Conservation (phyloP, 2,329 filamentous ascomycete genomes). For the Parasarocladium wereldwijsianum region DNA sequence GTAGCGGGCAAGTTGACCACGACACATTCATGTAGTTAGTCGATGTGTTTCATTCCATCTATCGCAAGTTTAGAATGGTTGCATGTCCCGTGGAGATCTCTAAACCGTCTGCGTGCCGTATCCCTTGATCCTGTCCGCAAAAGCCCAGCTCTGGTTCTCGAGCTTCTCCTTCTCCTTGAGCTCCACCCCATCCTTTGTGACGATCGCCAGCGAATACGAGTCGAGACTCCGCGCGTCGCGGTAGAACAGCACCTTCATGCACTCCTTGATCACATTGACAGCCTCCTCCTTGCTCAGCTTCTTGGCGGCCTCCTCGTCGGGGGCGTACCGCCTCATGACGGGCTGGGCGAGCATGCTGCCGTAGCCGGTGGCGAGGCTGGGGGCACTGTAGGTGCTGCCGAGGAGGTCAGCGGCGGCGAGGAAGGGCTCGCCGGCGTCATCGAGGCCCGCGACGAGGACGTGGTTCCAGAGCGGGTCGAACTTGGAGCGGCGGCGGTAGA, state of each 20-base stretch:
- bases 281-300: constrained; percentile 65
- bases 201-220: constrained; percentile 77
- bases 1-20: too few species aligned
- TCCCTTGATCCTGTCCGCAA: constrained; percentile 86
- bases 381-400: constrained; percentile 79
- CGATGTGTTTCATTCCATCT: too few species aligned
- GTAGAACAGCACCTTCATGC: constrained; percentile 98
- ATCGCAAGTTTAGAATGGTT: too few species aligned
- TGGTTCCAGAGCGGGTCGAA: constrained; percentile 98
- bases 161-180: constrained; percentile 74
- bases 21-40: too few species aligned
- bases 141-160: constrained; percentile 94
- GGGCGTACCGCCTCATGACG: constrained; percentile 69
- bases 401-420: constrained; percentile 83
- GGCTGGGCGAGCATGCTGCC: constrained; percentile 87
- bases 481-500: constrained; percentile 88
- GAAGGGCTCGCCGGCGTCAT: constrained; percentile 69
- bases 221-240: constrained; percentile 87
- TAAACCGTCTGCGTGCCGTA: constrained; percentile 76
- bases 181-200: constrained; percentile 81
- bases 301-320: constrained; percentile 66
- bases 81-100: too few species aligned
- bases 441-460: constrained; percentile 78
- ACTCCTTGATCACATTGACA: constrained; percentile 70
- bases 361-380: constrained; percentile 84